phyloP scores from a whole-genome alignment of 768 basidiomycete genomes.

The Suillus decipiens region DNA sequence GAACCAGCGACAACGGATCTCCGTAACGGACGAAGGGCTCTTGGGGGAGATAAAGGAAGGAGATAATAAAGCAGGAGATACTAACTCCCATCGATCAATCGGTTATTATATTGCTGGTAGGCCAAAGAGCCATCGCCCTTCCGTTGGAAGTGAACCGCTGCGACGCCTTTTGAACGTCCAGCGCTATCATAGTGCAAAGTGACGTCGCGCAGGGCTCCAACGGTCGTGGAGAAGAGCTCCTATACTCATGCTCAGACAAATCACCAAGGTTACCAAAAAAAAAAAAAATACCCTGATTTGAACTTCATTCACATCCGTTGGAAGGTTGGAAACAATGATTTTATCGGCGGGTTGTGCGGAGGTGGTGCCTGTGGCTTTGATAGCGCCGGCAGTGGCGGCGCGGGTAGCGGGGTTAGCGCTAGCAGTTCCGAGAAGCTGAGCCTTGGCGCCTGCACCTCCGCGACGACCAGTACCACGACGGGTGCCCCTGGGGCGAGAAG shows the following conservation, averaged over 20 bases:
- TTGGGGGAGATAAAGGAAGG: slow-evolving; percentile 34
- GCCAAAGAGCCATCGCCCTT: slow-evolving; percentile 93
- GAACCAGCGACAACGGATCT: slow-evolving; percentile 24
- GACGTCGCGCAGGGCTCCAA: slow-evolving; percentile 84
- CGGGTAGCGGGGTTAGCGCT: slow-evolving; percentile 49
- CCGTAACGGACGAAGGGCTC: slow-evolving; percentile 19
- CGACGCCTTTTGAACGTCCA: slow-evolving; percentile 90
- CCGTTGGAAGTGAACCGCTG: slow-evolving; percentile 81
- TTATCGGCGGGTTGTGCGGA: slow-evolving; percentile 64
- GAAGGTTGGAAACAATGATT: slow-evolving; percentile 95
- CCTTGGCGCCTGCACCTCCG: slow-evolving; percentile 42
- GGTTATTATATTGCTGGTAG: slow-evolving; percentile 92
- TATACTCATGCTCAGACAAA: slow-evolving; percentile 33
- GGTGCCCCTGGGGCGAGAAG: slow-evolving; percentile 51
- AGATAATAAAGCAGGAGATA: slow-evolving; percentile 54
- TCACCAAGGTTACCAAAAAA: not conserved
- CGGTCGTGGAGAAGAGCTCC: slow-evolving; percentile 92
- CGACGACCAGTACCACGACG: slow-evolving; percentile 49
- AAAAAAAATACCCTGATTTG: slow-evolving; percentile 76
- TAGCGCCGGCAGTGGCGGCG: slow-evolving; percentile 47
- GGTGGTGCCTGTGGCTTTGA: slow-evolving; percentile 41
- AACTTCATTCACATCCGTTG: slow-evolving; percentile 87
- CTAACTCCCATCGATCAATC: slow-evolving; percentile 99
- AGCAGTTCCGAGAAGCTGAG: slow-evolving; percentile 61
- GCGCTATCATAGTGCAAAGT: slow-evolving; percentile 81